A percentile compares a stretch with the other conserved stretches of the same genome.
Conservation (phyloP, 495 filamentous ascomycete genomes). For the Aspergillus saccharolyticus region DNA sequence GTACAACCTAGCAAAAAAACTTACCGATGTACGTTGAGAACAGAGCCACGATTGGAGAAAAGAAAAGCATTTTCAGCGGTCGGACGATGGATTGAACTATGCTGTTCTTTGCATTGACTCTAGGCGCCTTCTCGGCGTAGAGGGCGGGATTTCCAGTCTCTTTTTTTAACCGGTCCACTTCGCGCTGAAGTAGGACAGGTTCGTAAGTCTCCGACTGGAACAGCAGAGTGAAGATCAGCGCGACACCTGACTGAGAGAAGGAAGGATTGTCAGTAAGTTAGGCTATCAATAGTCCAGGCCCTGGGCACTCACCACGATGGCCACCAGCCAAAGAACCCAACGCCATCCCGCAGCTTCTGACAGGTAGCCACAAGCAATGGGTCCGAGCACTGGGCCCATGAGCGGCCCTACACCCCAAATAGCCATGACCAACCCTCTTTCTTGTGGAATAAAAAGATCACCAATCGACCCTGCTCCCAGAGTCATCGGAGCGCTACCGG, state of each 20-base stretch:
- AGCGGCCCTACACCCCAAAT: constrained; percentile 54
- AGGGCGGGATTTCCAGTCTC: constrained; percentile 47
- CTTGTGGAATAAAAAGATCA: constrained; percentile 37
- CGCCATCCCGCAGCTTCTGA: constrained; percentile 38
- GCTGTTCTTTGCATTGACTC: constrained; percentile 24
- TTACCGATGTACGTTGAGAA: constrained; percentile 43
- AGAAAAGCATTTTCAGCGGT: constrained; percentile 45
- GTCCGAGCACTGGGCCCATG: constrained; percentile 50
- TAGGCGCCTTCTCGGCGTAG: constrained; percentile 41
- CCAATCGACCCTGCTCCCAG: background rate
- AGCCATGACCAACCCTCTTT: constrained; percentile 38
- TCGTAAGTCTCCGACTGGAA: constrained; percentile 42
- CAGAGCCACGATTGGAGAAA: constrained; percentile 52
- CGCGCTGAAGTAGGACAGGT: constrained; percentile 48
- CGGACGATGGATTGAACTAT: constrained; percentile 45
- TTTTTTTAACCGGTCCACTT: constrained; percentile 46
- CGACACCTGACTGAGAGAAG: background rate
- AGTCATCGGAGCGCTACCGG: background rate
- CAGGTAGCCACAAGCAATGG: constrained; percentile 47
- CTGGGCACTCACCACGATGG: constrained; percentile 39
- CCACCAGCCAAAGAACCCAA: constrained; percentile 48
- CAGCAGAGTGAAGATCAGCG: constrained; percentile 4
- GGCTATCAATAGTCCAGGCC: too few relatives aligned
- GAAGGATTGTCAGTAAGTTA: background rate
- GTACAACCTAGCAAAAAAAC: background rate